Percentiles rank a stretch among this genome's conserved stretches.
These are phyloP conservation scores for Trichoderma asperellum DNA, from an alignment of 2,329 filamentous ascomycete genomes.

Conservation along the genomic window DNA sequence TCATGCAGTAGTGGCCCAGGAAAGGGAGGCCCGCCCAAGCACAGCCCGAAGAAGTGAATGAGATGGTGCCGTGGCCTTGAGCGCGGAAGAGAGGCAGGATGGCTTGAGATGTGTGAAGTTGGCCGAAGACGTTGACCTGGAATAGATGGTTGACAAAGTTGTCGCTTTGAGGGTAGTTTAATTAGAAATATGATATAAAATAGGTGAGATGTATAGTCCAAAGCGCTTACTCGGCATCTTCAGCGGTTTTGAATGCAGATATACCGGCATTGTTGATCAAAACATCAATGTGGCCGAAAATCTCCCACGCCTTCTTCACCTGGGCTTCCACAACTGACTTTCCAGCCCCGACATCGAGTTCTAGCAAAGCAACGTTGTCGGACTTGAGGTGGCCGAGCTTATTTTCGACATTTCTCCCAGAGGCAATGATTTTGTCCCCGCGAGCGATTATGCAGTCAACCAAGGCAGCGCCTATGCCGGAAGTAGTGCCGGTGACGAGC, in stretches of 20 bases:
- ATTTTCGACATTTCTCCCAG: conserved; percentile 36
- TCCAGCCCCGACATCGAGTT: conserved; percentile 39
- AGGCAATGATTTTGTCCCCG: conserved; percentile 41
- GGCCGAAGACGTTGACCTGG: conserved; percentile 39
- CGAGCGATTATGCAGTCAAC: conserved; percentile 35
- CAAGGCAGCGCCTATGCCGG: conserved; percentile 39
- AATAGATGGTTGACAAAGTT: conserved; percentile 35
- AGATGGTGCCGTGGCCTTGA: conserved; percentile 35
- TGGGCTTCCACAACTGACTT: conserved; percentile 31
- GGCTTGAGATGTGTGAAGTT: conserved; percentile 36
- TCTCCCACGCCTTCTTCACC: conserved; percentile 37
- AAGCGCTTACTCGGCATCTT: conserved; percentile 41
- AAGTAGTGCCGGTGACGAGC: conserved; percentile 43
- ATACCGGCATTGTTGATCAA: conserved; percentile 44
- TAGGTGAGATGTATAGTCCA: too few relatives aligned
- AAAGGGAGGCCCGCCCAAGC: conserved; percentile 39
- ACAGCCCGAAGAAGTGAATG: conserved; percentile 40
- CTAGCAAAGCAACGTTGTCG: conserved; percentile 35
- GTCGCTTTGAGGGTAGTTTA: conserved; percentile 29
- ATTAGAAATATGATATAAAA: not conserved
- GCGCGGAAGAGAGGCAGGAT: conserved; percentile 37
- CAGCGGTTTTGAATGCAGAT: conserved; percentile 35
- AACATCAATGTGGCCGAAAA: conserved; percentile 42
- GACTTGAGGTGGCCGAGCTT: conserved; percentile 36
- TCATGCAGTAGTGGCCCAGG: conserved; percentile 39